phyloP scores from a whole-genome alignment of 768 basidiomycete genomes.

The Cyclocybe aegerita region DNA sequence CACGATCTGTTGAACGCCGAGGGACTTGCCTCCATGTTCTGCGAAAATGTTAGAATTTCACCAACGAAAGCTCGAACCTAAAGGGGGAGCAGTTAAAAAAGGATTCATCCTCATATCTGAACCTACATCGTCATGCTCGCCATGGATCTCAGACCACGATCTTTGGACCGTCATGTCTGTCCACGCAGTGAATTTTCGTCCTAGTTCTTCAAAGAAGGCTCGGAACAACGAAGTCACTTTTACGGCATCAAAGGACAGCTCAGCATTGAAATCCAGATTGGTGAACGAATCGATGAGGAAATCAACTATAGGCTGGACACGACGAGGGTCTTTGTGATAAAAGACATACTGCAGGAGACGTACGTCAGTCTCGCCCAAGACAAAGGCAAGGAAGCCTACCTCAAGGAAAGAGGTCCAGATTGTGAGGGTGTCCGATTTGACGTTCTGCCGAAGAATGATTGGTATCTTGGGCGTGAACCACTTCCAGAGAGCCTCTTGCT shows the following conservation, averaged over 20 bases:
- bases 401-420: slow-evolving; percentile 82
- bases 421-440: slow-evolving; percentile 79
- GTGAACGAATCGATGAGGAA: slow-evolving; percentile 65
- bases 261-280: slow-evolving; percentile 73
- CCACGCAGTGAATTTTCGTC: slow-evolving; percentile 84
- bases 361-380: neutral
- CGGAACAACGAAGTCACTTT: slow-evolving; percentile 69
- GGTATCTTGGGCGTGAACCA: slow-evolving; percentile 76
- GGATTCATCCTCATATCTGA: neutral
- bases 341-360: slow-evolving; percentile 60
- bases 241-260: slow-evolving; percentile 79
- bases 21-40: slow-evolving; percentile 64
- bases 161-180: slow-evolving; percentile 61
- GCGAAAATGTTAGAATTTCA: slow-evolving; percentile 69
- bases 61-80: slow-evolving; percentile 77
- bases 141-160: slow-evolving; percentile 69
- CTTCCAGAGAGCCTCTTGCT: slow-evolving; percentile 69
- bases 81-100: neutral
- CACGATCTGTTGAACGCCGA: neutral
- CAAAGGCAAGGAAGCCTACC: slow-evolving; percentile 34
- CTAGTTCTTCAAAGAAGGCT: slow-evolving; percentile 70
- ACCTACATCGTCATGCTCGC: slow-evolving; percentile 78
- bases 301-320: slow-evolving; percentile 78
- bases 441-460: slow-evolving; percentile 63
- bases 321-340: slow-evolving; percentile 78